phyloP scores from a whole-genome alignment of 768 basidiomycete species.

The Russula vinacea region DNA sequence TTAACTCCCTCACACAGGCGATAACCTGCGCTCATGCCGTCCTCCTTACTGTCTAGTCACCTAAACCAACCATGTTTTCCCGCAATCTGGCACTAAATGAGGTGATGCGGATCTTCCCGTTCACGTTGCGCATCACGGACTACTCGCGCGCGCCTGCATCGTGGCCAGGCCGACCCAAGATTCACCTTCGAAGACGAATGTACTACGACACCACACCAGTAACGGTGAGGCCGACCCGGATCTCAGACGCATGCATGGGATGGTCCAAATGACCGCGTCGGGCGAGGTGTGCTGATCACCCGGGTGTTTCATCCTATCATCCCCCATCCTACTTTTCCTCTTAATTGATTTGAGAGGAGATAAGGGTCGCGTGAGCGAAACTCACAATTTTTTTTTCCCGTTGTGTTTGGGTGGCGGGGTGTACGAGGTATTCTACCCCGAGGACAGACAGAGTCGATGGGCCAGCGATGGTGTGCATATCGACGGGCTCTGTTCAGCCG shows the following conservation, averaged over 20 bases:
- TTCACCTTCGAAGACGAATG: constrained; percentile 47
- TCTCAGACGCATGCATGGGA: constrained; percentile 6
- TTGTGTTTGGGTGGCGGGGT: no score
- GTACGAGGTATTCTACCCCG: constrained; percentile 29
- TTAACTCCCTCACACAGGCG: constrained; percentile 37
- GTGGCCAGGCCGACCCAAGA: constrained; percentile 45
- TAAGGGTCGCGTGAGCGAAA: no score
- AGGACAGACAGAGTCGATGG: constrained; percentile 46
- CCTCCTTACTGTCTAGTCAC: background rate
- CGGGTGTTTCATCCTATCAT: constrained; percentile 42
- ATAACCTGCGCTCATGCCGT: constrained; percentile 38
- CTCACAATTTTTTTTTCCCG: no score
- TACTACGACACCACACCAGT: background rate
- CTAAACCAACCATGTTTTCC: no score
- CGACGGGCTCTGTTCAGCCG: constrained; percentile 51
- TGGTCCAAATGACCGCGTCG: constrained; percentile 48
- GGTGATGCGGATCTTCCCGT: constrained; percentile 52
- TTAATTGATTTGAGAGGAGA: no score
- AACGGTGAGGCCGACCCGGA: constrained; percentile 35
- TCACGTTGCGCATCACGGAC: constrained; percentile 42
- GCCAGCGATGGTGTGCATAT: constrained; percentile 53
- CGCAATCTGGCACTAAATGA: constrained; percentile 38
- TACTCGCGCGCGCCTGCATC: constrained; percentile 33
- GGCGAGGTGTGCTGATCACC: constrained; percentile 52
- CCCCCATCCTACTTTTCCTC: background rate